Base-by-base conservation (phyloP, 2,329 filamentous ascomycete species). In the Ploettnerulaceae sp. region DNA sequence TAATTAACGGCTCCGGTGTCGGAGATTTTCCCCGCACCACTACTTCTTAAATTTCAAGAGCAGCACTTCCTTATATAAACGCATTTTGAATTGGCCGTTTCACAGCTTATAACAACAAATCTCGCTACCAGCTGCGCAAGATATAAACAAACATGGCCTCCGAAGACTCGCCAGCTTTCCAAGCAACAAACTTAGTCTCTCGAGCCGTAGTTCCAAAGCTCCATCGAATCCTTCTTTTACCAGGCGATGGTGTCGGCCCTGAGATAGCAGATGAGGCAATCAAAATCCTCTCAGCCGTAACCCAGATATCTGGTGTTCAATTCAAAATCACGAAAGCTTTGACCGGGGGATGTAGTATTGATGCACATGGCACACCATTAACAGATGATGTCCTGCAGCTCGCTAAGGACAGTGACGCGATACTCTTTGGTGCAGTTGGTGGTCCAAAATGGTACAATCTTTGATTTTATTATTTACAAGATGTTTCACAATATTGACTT, bases 401-500 rank as follows among this genome's bases (percentile, higher is more conserved):
- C 26, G 88, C 87, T 56, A 89, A 91, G 67, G 73, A 75, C 43
- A 87, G 89, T 55, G 84, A 95, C 67, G 90, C 89, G 32, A 84
- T 96, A 49, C 81, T 95, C 47, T 81, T 96, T 45, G 89, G 89
- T 57, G 87, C 89, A 58, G 91, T 95, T 62, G 89, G 90, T 17
- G 46, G 47, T 17, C 49, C 45, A 12, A 59, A 90, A 89, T 15
- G 48, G 51, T 45, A 38, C n/a, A 20, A 12, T 5, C 12, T 11
- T 4, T 15, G 26, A 25, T 3, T 3, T 25, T 15, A 17, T 7
- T 11, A 7, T 3, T 18, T 3, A 2, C 2, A 1, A 38, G 17
- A 2, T 18, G 2, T 12, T n/a, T 11, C 7, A 8, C 14, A 17
- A 24, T 3, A 39, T 18, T 40, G 11, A 40, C 4, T 25, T 14